Evolutionary conservation across 140 eudicot species (phyloP).

Genomic region (Bidens hawaiensis): DNA sequence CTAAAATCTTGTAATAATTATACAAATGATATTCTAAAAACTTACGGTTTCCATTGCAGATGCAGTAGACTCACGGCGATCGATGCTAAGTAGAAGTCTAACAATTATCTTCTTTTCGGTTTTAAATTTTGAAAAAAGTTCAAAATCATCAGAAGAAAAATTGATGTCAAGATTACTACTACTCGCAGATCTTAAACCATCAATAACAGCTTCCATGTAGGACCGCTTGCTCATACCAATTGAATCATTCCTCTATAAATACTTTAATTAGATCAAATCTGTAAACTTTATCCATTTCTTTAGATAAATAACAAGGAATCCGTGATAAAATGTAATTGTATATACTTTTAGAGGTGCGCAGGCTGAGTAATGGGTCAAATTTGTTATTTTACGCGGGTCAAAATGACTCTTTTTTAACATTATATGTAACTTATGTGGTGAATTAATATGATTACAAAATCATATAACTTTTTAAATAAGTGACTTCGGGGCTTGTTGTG

Average conservation of each 20-base stretch:
- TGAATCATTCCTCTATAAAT: slow-evolving; percentile 65
- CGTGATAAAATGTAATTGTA: slow-evolving; percentile 2
- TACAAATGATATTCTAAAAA: slow-evolving; percentile 15
- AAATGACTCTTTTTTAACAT: neutral
- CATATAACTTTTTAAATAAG: neutral
- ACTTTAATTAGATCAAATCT: slow-evolving; percentile 11
- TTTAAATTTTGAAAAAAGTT: slow-evolving; percentile 8
- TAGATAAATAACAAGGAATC: neutral
- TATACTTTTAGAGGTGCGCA: too few species aligned
- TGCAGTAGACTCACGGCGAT: slow-evolving; percentile 77
- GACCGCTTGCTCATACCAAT: slow-evolving; percentile 88
- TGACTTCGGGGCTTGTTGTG: neutral
- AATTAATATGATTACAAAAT: neutral
- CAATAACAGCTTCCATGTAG: slow-evolving; percentile 81
- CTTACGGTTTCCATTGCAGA: slow-evolving; percentile 97
- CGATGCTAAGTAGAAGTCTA: slow-evolving; percentile 87
- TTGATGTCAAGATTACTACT: slow-evolving; percentile 43
- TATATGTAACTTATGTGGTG: neutral
- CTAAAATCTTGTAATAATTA: neutral
- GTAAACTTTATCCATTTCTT: neutral
- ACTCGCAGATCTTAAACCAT: slow-evolving; percentile 65
- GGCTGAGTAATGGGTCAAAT: neutral
- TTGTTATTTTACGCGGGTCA: too few species aligned
- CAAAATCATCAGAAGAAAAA: slow-evolving; percentile 27
- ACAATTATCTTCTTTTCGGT: slow-evolving; percentile 58